Base-by-base conservation (phyloP, 2,329 filamentous ascomycete species). In the Pestalotiopsis sp. region DNA sequence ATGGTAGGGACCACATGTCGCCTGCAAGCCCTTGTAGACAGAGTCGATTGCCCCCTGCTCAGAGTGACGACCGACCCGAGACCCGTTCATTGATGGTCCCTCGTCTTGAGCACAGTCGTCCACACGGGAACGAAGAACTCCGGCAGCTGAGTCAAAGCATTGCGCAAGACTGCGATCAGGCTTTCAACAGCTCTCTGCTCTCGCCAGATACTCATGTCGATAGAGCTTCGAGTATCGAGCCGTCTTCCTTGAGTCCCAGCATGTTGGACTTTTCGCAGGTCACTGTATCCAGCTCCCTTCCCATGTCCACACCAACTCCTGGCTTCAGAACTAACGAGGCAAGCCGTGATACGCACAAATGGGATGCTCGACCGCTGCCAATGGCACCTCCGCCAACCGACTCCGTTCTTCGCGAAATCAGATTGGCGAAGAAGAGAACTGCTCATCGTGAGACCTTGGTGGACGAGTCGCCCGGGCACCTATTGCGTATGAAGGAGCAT, bases 121-220 rank as follows among this genome's bases (percentile, higher is more conserved):
- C 78, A 63, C 73, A 81, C 55, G 79, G 85, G 73, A 90, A 88
- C 72, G 93, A 94, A 68, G 94, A 97, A 76, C 87, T 96, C 66
- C 87, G 93, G 6, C 91, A 95, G 73, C 91, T 97, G 67, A 97
- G 94, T 73, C 89, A 88, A 73, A 94, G 94, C 73, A 90, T 98
- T 69, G 93, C 94, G 63, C 93, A 94, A 78, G 93, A 96, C 68
- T 97, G 94, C 75, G 94, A 98, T 75, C 93, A 96, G 74, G 94
- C 94, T 1, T 98, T 98, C 82, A 94, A 93, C 75, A 89, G 91
- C 72, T 85, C 84, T 10, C 72, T 88, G 11, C 79, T 86, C 20
- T 69, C 63, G 44, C 65, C 67, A 6, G 67, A 75, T 3, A 69
- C 73, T 20, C 69, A 68, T 44, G 22, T 71, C 13, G 58, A 61